These are phyloP conservation scores for Colletotrichum tofieldiae DNA, from an alignment of 2,329 filamentous ascomycete species.

Conservation along the genomic window DNA sequence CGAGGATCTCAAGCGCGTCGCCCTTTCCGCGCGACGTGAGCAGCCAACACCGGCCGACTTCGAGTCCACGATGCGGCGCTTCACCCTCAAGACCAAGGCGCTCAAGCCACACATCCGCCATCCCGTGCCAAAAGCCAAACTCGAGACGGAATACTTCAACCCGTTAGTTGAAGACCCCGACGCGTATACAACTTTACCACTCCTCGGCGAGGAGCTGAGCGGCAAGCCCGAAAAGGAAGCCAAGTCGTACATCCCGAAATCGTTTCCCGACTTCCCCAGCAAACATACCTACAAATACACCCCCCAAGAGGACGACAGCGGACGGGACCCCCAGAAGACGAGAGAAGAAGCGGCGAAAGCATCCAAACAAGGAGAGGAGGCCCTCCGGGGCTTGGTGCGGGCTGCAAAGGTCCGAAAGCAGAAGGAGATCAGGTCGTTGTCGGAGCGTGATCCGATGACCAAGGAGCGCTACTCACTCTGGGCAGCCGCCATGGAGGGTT, in stretches of 20 bases:
- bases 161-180: slow-evolving; percentile 57
- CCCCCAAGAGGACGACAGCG: slow-evolving; percentile 63
- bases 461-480: slow-evolving; percentile 72
- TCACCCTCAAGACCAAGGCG: slow-evolving; percentile 66
- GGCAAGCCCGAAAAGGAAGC: slow-evolving; percentile 70
- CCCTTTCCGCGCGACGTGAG: slow-evolving; percentile 66
- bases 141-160: slow-evolving; percentile 57
- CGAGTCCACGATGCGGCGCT: slow-evolving; percentile 65
- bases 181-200: slow-evolving; percentile 60
- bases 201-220: slow-evolving; percentile 70
- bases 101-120: slow-evolving; percentile 71
- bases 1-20: slow-evolving; percentile 63
- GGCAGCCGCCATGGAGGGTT: slow-evolving; percentile 73
- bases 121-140: slow-evolving; percentile 60
- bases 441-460: slow-evolving; percentile 66
- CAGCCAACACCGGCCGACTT: slow-evolving; percentile 72
- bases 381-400: slow-evolving; percentile 71
- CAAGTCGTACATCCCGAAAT: slow-evolving; percentile 70
- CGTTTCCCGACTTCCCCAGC: slow-evolving; percentile 75
- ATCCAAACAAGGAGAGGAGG: slow-evolving; percentile 75
- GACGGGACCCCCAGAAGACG: slow-evolving; percentile 70
- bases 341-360: slow-evolving; percentile 73
- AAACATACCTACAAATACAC: slow-evolving; percentile 76
- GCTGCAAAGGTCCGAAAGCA: slow-evolving; percentile 76
- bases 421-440: slow-evolving; percentile 73